Conservation (phyloP, 169 alveolate species). For the Plasmodium fragile region DNA sequence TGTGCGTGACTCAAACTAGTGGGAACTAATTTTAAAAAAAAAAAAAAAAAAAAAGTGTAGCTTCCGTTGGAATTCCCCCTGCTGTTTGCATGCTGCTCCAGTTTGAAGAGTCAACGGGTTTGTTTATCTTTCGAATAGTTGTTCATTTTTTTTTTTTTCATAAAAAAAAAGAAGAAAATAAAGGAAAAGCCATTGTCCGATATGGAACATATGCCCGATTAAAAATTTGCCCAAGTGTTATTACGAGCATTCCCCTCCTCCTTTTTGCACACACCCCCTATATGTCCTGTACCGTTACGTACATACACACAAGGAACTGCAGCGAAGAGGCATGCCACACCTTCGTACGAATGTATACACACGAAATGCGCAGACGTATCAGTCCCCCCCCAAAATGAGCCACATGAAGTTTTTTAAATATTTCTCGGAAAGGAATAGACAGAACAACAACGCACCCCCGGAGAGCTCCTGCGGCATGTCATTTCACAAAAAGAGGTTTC, state of each 20-base stretch:
- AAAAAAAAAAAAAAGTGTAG: not conserved
- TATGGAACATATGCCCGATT: not conserved
- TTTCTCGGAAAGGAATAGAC: conserved; percentile 50
- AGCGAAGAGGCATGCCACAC: not conserved
- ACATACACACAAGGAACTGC: not conserved
- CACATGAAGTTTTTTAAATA: conserved; percentile 45
- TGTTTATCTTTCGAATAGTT: too few species aligned
- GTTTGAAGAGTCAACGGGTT: not conserved
- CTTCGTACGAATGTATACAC: not conserved
- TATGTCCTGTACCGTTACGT: not conserved
- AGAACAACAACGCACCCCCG: conserved; percentile 21
- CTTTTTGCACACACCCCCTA: not conserved
- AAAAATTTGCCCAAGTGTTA: not conserved
- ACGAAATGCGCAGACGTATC: not conserved
- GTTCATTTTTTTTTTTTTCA: not conserved
- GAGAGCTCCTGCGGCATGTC: conserved; percentile 1
- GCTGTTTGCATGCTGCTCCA: not conserved
- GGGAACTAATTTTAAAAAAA: too few species aligned
- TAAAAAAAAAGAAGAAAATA: too few species aligned
- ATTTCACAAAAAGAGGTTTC: conserved; percentile 25
- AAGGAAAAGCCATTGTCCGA: not conserved
- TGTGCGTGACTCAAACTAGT: not conserved
- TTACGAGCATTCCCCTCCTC: not conserved
- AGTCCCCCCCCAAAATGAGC: conserved; percentile 6
- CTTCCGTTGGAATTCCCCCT: not conserved